Evolutionary conservation across 108 stramenopile genomes (phyloP).

Genomic region (Skeletonema costatum): DNA sequence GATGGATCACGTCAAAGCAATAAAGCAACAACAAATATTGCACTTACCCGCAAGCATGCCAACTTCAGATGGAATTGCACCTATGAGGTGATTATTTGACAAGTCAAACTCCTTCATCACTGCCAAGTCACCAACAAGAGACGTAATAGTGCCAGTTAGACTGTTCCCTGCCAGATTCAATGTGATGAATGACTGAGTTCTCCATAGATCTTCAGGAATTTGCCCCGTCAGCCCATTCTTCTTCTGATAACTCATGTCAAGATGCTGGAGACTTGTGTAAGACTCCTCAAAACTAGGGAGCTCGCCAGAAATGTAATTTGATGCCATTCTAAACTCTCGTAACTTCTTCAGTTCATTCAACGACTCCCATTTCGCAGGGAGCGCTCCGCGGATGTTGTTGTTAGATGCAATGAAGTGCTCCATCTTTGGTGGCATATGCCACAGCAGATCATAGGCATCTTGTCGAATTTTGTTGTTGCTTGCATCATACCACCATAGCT

Average conservation of each 20-base stretch:
- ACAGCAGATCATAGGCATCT: conserved; percentile 13
- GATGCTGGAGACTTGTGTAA: neutral
- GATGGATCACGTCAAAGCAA: neutral
- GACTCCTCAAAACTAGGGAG: conserved; percentile 16
- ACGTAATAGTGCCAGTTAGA: no score
- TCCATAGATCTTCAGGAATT: conserved; percentile 5
- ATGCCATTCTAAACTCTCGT: neutral
- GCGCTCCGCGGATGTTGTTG: conserved; percentile 10
- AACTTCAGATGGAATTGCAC: no score
- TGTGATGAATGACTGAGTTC: neutral
- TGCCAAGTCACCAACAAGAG: no score
- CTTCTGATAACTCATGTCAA: conserved; percentile 6
- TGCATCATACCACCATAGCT: conserved; percentile 37
- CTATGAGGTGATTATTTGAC: no score
- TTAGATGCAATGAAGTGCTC: conserved; percentile 2
- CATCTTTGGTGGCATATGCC: conserved; percentile 20
- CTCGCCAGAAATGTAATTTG: conserved; percentile 7
- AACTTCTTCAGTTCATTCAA: neutral
- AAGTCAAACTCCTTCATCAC: no score
- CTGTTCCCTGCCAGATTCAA: neutral
- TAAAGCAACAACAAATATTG: neutral
- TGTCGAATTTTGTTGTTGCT: conserved; percentile 41
- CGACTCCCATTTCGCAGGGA: conserved; percentile 1
- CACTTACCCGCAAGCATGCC: no score
- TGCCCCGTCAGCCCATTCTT: conserved; percentile 9